Percentiles rank a stretch among this genome's conserved stretches.
Evolutionary conservation across 768 basidiomycete genomes (phyloP).

Genomic region (Calocybe gangraenosa): DNA sequence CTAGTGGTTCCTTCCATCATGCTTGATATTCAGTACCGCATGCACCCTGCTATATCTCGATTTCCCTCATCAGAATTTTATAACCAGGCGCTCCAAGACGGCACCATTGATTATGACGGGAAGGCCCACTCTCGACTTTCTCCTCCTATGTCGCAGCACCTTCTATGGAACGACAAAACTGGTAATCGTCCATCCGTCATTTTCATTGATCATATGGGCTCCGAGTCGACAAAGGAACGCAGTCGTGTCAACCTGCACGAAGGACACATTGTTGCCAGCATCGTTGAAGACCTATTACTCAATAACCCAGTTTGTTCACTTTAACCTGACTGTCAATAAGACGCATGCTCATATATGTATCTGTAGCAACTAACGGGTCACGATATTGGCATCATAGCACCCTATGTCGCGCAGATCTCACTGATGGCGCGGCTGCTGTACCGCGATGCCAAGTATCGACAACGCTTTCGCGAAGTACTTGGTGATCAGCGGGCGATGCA

Average conservation of each 20-base stretch:
- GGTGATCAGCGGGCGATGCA: constrained; percentile 67
- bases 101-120: constrained; percentile 59
- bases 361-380: constrained; percentile 54
- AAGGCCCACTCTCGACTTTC: constrained; percentile 44
- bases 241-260: constrained; percentile 79
- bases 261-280: constrained; percentile 68
- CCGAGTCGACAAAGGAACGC: constrained; percentile 62
- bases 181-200: constrained; percentile 59
- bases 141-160: constrained; percentile 60
- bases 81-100: constrained; percentile 61
- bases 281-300: constrained; percentile 79
- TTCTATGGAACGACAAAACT: constrained; percentile 31
- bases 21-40: constrained; percentile 93
- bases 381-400: constrained; percentile 91
- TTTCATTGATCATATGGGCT: constrained; percentile 76
- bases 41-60: constrained; percentile 86
- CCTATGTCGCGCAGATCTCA: constrained; percentile 85
- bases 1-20: constrained; percentile 89
- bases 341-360: constrained; percentile 2
- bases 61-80: constrained; percentile 90
- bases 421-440: constrained; percentile 66
- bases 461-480: constrained; percentile 54
- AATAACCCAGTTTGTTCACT: constrained; percentile 59
- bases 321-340: constrained; percentile 11
- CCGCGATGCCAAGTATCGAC: constrained; percentile 44